Percentiles rank a stretch among this genome's conserved stretches.
Evolutionary conservation across 1,284 basidiomycete genomes (phyloP).

Genomic region (Apiotrichum montevideense): DNA sequence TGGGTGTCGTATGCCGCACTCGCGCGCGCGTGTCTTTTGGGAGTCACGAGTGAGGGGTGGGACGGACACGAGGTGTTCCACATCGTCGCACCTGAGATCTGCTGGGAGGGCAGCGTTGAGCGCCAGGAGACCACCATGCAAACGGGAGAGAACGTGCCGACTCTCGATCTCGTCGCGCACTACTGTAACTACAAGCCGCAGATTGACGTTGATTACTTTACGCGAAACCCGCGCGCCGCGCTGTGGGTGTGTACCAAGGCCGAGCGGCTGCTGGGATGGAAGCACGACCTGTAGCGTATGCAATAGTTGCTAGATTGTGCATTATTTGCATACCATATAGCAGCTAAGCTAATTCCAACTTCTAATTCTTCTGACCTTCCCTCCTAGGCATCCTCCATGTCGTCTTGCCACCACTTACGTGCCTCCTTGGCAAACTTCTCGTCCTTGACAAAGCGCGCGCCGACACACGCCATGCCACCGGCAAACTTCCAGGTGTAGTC

Average conservation of each 20-base stretch:
- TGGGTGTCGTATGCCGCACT: constrained; percentile 33
- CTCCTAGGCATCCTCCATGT: constrained; percentile 6
- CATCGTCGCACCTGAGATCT: constrained; percentile 33
- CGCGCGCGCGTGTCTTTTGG: constrained; percentile 37
- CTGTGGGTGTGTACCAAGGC: constrained; percentile 43
- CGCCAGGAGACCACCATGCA: constrained; percentile 9
- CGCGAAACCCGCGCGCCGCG: constrained; percentile 18
- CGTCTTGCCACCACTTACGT: constrained; percentile 24
- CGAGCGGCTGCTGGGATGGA: constrained; percentile 43
- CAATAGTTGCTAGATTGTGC: background rate
- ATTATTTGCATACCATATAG: too few relatives aligned
- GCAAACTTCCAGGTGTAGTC: constrained; percentile 31
- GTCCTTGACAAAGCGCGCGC: constrained; percentile 39
- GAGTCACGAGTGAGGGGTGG: constrained; percentile 23
- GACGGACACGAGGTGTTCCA: constrained; percentile 45
- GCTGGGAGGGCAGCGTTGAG: constrained; percentile 20
- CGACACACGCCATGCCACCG: constrained; percentile 38
- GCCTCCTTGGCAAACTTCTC: constrained; percentile 32
- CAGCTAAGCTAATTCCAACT: too few relatives aligned
- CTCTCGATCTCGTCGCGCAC: constrained; percentile 20
- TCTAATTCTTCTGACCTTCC: too few relatives aligned
- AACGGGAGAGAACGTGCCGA: constrained; percentile 15
- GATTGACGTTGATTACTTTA: constrained; percentile 23
- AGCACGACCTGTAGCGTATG: constrained; percentile 24
- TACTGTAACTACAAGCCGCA: constrained; percentile 16